Evolutionary conservation across 352 stramenopile species (phyloP).

Genomic region (Globisporangium parvum): DNA sequence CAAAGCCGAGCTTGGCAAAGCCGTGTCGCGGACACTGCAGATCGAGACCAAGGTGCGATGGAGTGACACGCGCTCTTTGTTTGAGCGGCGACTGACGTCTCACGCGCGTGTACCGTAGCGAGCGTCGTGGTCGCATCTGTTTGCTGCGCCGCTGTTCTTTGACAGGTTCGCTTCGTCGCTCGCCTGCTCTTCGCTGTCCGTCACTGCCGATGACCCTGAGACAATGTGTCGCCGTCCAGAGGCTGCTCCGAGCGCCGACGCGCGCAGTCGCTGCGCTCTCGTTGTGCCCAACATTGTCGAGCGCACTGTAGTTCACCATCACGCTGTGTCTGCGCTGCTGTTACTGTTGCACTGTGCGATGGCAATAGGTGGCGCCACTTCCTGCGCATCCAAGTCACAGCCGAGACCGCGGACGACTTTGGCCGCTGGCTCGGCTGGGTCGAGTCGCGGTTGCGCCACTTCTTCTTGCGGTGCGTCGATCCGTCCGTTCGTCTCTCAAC

Average conservation of each 20-base stretch:
- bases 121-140: conserved; percentile 75
- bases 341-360: no score
- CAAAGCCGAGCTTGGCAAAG: conserved; percentile 83
- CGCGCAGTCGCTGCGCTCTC: background rate
- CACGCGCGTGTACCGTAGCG: conserved; percentile 28
- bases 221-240: no score
- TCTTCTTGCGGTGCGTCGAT: conserved; percentile 75
- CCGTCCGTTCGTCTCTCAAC: conserved; percentile 2
- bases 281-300: background rate
- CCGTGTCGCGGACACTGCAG: conserved; percentile 49
- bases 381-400: conserved; percentile 71
- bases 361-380: conserved; percentile 66
- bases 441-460: conserved; percentile 74
- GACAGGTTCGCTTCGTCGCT: conserved; percentile 42
- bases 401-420: conserved; percentile 43
- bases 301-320: background rate
- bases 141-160: conserved; percentile 61
- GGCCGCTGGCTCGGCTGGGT: conserved; percentile 84
- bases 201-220: no score
- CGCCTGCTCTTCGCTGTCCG: background rate
- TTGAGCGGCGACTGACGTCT: background rate
- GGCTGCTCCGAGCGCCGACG: no score
- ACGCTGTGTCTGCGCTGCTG: conserved; percentile 8
- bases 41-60: conserved; percentile 77
- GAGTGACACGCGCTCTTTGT: background rate